Base-by-base conservation (phyloP, 306 rosid species). In the Hippophae gyantsensis region DNA sequence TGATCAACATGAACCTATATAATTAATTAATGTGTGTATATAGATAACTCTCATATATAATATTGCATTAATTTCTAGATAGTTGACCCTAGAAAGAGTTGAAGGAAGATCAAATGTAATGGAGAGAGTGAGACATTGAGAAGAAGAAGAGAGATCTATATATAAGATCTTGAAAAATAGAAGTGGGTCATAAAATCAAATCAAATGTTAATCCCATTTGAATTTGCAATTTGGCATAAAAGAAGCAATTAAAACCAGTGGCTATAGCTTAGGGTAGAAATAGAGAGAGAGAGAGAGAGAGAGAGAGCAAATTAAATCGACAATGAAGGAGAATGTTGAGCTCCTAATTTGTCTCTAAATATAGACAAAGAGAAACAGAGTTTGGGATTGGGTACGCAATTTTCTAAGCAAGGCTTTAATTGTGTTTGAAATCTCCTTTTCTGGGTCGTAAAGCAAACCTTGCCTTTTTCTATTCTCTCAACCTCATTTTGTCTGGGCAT, bases 401-500 rank as follows among this genome's bases (percentile, higher is more conserved):
- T 90, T 83, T 96, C 92, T 78, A 83, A 81, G 96, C 83, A 63
- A 79, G 76, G 77, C 67, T 82, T 78, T 18, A 74, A 75, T 48
- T 80, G 75, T 74, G 84, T 85, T 85, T 88, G 95, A 88, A 88
- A 81, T 67, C 90, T 88, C 89, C 86, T 85, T 92, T 88, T 88
- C 95, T 86, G 86, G 82, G 88, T 92, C 85, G 75, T 81, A 88
- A 92, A 88, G 99, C 83, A 61, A 76, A 61, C 71, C 68, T 69
- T 84, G 82, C 93, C 93, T 83, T 87, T 87, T 87, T 83, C 87
- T 81, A 67, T 79, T 78, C 38, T 4, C 38, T 32, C 95, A 83
- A 87, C 48, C 85, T 76, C 86, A 53, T 84, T 86, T 92, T 92
- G 99, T 92, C 90, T 73, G 66, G 8, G 43, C 81, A 96, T 79